Conservation (phyloP, 1,284 basidiomycete genomes). For the Pterulicium gracile region DNA sequence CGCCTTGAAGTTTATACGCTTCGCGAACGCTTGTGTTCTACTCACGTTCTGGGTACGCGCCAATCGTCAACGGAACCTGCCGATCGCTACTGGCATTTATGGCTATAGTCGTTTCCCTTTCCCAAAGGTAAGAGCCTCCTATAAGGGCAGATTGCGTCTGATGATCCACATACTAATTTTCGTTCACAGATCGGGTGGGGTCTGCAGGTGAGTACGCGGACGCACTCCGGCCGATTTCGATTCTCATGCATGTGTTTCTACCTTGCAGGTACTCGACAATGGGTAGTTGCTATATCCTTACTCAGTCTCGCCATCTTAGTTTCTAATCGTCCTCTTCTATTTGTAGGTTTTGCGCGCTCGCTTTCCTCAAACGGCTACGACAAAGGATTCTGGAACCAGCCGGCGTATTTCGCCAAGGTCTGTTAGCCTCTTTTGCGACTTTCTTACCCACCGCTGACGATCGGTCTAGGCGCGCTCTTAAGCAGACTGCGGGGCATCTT, state of each 20-base stretch:
- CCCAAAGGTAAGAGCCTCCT: background rate
- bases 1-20: background rate
- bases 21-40: background rate
- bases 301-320: background rate
- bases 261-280: background rate
- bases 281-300: background rate
- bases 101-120: conserved; percentile 1
- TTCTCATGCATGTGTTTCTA: background rate
- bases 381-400: background rate
- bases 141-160: background rate
- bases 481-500: conserved; percentile 17
- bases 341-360: background rate
- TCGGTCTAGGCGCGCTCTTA: conserved; percentile 12
- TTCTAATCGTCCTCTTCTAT: background rate
- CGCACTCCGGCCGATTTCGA: background rate
- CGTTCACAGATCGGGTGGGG: conserved; percentile 1
- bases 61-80: background rate
- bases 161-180: too few species aligned
- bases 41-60: background rate
- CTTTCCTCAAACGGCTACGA: conserved; percentile 1
- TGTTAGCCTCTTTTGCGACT: background rate
- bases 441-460: background rate
- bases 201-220: background rate
- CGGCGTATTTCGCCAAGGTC: background rate
- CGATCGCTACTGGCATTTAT: background rate